Percentiles rank a stretch among this genome's conserved stretches.
phyloP scores from a whole-genome alignment of 495 filamentous ascomycete genomes.

The Aspergillus biplanus region DNA sequence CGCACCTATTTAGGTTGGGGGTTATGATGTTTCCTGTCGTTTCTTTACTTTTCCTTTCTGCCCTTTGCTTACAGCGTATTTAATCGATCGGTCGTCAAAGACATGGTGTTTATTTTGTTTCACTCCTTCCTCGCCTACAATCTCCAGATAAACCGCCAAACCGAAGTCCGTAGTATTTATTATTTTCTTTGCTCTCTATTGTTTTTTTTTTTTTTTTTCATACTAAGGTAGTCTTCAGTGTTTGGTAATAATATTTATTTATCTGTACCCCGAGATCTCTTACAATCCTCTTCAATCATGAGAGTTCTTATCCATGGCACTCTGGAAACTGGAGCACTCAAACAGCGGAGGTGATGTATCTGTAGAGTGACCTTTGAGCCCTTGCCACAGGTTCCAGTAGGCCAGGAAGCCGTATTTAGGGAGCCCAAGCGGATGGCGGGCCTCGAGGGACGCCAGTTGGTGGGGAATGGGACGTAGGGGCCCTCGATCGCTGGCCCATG shows the following conservation, averaged over 20 bases:
- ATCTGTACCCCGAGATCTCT: too few species aligned
- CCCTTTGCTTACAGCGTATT: neutral
- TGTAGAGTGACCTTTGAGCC: neutral
- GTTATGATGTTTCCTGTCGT: neutral
- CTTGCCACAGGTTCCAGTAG: neutral
- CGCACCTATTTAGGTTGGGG: neutral
- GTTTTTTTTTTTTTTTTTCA: too few species aligned
- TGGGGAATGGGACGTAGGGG: neutral
- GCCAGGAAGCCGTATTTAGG: neutral
- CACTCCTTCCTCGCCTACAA: slow-evolving; percentile 7
- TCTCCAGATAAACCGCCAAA: too few species aligned
- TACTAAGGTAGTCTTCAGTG: too few species aligned
- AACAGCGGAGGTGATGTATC: too few species aligned
- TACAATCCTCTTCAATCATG: too few species aligned
- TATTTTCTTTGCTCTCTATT: too few species aligned
- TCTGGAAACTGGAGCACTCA: too few species aligned
- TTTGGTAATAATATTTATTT: too few species aligned
- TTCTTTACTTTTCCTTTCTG: neutral
- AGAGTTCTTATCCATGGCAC: too few species aligned
- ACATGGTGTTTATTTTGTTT: slow-evolving; percentile 9
- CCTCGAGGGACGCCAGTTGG: neutral
- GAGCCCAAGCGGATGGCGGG: neutral
- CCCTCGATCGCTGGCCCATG: neutral
- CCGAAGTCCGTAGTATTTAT: too few species aligned
- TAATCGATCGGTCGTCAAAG: neutral